A percentile compares a stretch with the other conserved stretches of the same genome.
Conservation (phyloP, 2,329 filamentous ascomycete species). For the Diaporthe aspalathi region DNA sequence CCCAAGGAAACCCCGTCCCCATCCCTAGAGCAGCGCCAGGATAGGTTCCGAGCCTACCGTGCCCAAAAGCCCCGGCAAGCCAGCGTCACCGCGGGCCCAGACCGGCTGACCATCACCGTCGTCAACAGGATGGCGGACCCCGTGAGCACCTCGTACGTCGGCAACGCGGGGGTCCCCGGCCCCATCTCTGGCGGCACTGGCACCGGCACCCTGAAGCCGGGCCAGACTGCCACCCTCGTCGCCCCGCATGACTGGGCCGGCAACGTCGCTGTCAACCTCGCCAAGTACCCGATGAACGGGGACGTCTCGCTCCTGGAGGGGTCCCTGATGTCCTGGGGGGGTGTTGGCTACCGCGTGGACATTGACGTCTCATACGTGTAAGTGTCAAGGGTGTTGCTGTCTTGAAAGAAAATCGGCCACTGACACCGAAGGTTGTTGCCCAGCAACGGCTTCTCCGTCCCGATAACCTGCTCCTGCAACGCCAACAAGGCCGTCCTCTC, state of each 20-base stretch:
- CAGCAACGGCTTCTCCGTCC: constrained; percentile 38
- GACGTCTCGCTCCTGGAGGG: constrained; percentile 33
- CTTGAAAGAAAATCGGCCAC: too few species aligned
- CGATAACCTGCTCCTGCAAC: constrained; percentile 38
- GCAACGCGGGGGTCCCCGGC: constrained; percentile 22
- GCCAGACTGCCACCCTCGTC: constrained; percentile 28
- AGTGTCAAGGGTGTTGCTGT: too few species aligned
- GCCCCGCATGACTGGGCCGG: constrained; percentile 36
- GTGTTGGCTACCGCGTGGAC: constrained; percentile 23
- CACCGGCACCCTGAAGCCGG: constrained; percentile 1
- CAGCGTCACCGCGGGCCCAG: not conserved
- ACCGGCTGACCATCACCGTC: constrained; percentile 35
- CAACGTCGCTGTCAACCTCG: constrained; percentile 33
- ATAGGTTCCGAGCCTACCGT: constrained; percentile 1
- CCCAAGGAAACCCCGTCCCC: constrained; percentile 30
- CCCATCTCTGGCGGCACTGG: not conserved
- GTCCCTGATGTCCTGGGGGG: constrained; percentile 21
- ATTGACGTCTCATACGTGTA: constrained; percentile 39
- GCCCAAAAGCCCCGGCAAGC: constrained; percentile 7
- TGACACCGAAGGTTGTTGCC: not conserved
- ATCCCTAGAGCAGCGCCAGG: constrained; percentile 5
- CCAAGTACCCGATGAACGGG: not conserved
- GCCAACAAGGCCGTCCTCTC: constrained; percentile 27
- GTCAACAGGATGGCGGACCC: constrained; percentile 34
- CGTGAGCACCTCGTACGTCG: constrained; percentile 33